Percentiles rank a stretch among this genome's conserved stretches.
Evolutionary conservation across 1,139 yeast genomes (phyloP).

Genomic region (Zygosaccharomyces sapae): DNA sequence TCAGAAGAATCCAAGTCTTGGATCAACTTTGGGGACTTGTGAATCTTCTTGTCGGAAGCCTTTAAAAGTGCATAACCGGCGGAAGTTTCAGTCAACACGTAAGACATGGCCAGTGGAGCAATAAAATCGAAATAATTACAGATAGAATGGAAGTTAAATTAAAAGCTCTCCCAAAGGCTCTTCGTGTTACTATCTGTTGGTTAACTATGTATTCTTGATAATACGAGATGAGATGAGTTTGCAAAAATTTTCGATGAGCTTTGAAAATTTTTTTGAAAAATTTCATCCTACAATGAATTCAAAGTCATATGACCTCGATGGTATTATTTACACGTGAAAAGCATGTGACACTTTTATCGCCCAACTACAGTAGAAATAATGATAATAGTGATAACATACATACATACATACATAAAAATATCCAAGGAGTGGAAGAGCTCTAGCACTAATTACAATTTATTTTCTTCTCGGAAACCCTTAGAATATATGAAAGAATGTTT

Average conservation of each 20-base stretch:
- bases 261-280: conserved; percentile 20
- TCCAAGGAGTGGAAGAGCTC: background rate
- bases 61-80: conserved; percentile 97
- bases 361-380: no score
- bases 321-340: no score
- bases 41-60: conserved; percentile 95
- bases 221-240: background rate
- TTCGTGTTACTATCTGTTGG: background rate
- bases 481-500: background rate
- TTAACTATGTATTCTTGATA: no score
- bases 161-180: conserved; percentile 2
- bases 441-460: background rate
- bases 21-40: conserved; percentile 72
- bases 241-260: conserved; percentile 31
- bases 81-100: conserved; percentile 94
- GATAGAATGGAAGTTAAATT: background rate
- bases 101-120: conserved; percentile 56
- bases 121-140: background rate
- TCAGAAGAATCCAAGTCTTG: conserved; percentile 81
- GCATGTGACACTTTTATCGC: no score
- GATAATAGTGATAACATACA: no score
- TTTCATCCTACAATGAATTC: no score
- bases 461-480: background rate
- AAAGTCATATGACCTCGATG: no score
- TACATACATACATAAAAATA: no score